Conservation (phyloP, 345 rosid genomes). For the Balakata baccata region DNA sequence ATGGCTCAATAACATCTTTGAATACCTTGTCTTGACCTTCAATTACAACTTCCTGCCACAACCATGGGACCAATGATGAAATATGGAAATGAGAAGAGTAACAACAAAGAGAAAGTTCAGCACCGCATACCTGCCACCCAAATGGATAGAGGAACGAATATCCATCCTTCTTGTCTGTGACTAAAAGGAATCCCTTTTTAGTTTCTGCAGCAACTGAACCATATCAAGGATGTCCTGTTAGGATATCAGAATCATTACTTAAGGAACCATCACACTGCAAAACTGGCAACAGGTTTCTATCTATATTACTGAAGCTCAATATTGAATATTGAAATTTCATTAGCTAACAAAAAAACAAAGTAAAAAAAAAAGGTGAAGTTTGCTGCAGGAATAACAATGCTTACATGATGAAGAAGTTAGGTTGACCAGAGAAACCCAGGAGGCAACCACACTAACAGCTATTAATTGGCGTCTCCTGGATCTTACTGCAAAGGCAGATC, state of each 20-base stretch:
- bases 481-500: conserved; percentile 38
- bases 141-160: conserved; percentile 81
- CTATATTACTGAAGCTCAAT: conserved; percentile 17
- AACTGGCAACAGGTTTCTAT: conserved; percentile 16
- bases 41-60: conserved; percentile 65
- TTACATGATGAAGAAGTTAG: conserved; percentile 61
- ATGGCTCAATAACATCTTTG: conserved; percentile 92
- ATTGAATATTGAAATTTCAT: neutral
- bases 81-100: neutral
- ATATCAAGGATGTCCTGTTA: conserved; percentile 80
- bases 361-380: neutral
- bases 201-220: conserved; percentile 99
- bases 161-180: conserved; percentile 71
- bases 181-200: conserved; percentile 66
- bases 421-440: conserved; percentile 55
- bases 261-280: conserved; percentile 17
- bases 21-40: conserved; percentile 89
- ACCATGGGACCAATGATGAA: conserved; percentile 5
- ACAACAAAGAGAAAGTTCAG: neutral
- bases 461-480: conserved; percentile 65
- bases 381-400: conserved; percentile 15
- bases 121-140: conserved; percentile 75
- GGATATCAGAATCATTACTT: conserved; percentile 46
- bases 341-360: neutral
- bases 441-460: conserved; percentile 49